Conservation (phyloP, 2,329 filamentous ascomycete genomes). For the Pseudofabraea citricarpa region DNA sequence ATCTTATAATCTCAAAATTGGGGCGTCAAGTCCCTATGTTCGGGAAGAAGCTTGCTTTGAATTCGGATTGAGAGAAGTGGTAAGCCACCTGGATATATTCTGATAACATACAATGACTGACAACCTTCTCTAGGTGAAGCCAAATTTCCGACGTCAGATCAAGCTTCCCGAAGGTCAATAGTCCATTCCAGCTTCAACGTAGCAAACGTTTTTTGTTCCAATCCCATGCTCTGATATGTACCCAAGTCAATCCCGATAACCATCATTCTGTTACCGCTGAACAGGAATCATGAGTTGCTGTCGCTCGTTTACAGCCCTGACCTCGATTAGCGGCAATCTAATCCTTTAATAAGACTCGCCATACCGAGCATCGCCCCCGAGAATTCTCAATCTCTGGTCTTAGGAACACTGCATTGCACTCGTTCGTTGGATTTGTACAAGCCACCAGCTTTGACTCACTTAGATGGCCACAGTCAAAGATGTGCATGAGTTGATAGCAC, state of each 20-base stretch:
- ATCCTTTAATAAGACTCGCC: neutral
- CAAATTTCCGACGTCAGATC: too few species aligned
- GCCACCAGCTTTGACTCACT: slow-evolving; percentile 11
- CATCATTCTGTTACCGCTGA: slow-evolving; percentile 11
- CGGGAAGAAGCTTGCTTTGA: too few species aligned
- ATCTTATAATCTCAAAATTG: too few species aligned
- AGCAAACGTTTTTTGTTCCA: too few species aligned
- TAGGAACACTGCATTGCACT: slow-evolving; percentile 20
- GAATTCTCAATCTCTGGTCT: slow-evolving; percentile 19
- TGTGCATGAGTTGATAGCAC: slow-evolving; percentile 23
- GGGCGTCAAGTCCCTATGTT: too few species aligned
- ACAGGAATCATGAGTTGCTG: slow-evolving; percentile 2
- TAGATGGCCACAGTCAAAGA: slow-evolving; percentile 22
- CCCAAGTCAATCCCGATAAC: slow-evolving; percentile 16
- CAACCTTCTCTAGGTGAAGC: too few species aligned
- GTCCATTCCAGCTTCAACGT: too few species aligned
- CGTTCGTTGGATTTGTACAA: slow-evolving; percentile 13
- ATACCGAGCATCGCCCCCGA: slow-evolving; percentile 15
- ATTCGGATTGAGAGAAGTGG: too few species aligned
- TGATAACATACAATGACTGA: too few species aligned
- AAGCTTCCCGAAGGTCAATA: too few species aligned
- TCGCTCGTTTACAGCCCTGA: slow-evolving; percentile 14
- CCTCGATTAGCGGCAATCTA: slow-evolving; percentile 2
- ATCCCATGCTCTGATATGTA: too few species aligned
- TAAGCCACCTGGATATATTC: too few species aligned